Evolutionary conservation across 148 eudicot genomes (phyloP).

Genomic region (Persicaria maculosa): DNA sequence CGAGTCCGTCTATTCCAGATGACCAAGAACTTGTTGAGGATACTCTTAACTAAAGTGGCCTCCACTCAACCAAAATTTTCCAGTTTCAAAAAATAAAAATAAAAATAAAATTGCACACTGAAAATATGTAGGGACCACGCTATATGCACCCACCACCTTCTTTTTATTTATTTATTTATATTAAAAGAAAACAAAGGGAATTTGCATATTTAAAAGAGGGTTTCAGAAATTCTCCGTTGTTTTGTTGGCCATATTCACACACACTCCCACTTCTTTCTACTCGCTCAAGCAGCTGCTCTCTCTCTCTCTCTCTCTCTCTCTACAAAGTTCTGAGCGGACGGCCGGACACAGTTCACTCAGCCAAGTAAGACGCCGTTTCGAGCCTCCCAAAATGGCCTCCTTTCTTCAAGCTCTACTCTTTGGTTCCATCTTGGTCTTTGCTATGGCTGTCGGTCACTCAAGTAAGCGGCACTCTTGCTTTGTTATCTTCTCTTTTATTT

Average conservation of each 20-base stretch:
- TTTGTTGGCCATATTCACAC: background rate
- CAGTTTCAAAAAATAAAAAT: no score
- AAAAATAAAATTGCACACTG: no score
- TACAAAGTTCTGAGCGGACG: background rate
- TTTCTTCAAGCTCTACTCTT: constrained; percentile 4
- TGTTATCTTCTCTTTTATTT: background rate
- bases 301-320: constrained; percentile 7
- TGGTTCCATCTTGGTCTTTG: constrained; percentile 2
- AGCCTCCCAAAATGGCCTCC: constrained; percentile 8
- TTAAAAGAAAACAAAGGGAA: no score
- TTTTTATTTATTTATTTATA: no score
- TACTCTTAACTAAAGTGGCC: no score
- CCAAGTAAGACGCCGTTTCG: background rate
- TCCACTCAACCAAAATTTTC: no score
- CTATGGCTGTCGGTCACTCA: constrained; percentile 8
- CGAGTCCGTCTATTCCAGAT: no score
- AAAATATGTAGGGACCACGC: no score
- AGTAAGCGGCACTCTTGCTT: background rate
- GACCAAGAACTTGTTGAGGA: no score
- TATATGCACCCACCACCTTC: no score
- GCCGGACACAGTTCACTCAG: background rate
- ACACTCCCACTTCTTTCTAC: background rate
- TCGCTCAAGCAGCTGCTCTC: background rate
- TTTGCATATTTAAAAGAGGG: no score
- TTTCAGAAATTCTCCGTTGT: no score